Base-by-base conservation (phyloP, 768 basidiomycete genomes). In the Boletellus sp. region DNA sequence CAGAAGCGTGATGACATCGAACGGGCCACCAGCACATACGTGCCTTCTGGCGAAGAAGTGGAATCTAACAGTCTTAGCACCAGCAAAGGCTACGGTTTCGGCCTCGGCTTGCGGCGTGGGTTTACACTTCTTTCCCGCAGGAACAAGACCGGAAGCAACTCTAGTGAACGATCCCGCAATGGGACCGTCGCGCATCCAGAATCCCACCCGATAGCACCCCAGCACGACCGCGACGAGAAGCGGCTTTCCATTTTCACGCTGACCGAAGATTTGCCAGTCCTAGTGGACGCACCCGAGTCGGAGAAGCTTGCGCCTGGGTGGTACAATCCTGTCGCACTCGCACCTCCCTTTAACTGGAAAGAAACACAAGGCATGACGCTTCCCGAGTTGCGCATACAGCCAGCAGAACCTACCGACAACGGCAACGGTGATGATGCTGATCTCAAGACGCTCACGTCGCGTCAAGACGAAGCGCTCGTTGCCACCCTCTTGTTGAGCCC, bases 401-500 rank as follows among this genome's bases (percentile, higher is more conserved):
- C 23, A 3, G 28, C 37, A 32, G 66, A 56, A 34, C 45, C 45
- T 11, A 37, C 53, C 7, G 59, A 62, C 43, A 60, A 52, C 35
- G 57, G 54, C 38, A 42, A 45, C 43, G 56, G 49, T 31, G 64
- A 61, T 42, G 67, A 70, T 42, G 56, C 59, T 15, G 70, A 68
- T 52, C 55, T 60, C 38, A 64, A 62, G 44, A 69, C 63, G 16
- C 60, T 70, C 24, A 62, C 58, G 17, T 63, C 66, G 19, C 57
- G 63, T 51, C 68, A 60, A 42, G 61, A 56, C 46, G 67, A 66
- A 50, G 37, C 74, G 17, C 72, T 73, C 24, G 70, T 72, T 26
- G 76, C 76, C 2, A 61, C 77, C 4, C 65, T 76, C 36, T 71
- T 64, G 40, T 57, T 79, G 49, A 77, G 77, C 49, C 78, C 78